A percentile compares a stretch with the other conserved stretches of the same genome.
Evolutionary conservation across 2,329 filamentous ascomycete genomes (phyloP).

Genomic region (Didymella exigua): DNA sequence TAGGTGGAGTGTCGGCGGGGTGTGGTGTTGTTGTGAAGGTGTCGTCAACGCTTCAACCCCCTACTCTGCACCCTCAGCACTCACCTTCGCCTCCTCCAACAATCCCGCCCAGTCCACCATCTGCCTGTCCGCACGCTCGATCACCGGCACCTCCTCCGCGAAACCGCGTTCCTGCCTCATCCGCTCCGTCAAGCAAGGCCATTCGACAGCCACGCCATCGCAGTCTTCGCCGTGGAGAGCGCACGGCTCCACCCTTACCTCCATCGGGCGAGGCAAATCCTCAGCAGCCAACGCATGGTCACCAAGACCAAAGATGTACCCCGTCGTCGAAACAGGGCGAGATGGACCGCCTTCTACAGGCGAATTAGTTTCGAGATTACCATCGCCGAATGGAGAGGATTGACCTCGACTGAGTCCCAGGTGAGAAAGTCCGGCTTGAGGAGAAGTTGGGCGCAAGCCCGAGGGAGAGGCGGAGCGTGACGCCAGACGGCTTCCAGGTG

Average conservation of each 20-base stretch:
- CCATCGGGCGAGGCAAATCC: not conserved
- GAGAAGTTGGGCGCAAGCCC: not conserved
- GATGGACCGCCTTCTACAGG: not conserved
- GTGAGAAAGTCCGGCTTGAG: not conserved
- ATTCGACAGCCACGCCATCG: constrained; percentile 20
- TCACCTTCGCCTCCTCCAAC: constrained; percentile 25
- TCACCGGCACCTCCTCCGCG: constrained; percentile 23
- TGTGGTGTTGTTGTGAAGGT: too few relatives aligned
- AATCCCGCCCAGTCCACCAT: constrained; percentile 37
- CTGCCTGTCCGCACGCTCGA: constrained; percentile 16
- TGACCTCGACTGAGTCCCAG: not conserved
- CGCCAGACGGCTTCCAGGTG: constrained; percentile 28
- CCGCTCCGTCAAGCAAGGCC: constrained; percentile 20
- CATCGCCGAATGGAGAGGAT: not conserved
- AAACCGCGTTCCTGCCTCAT: constrained; percentile 16
- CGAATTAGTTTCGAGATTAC: not conserved
- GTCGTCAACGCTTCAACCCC: too few relatives aligned
- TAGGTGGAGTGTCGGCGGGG: too few relatives aligned
- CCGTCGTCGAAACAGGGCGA: not conserved
- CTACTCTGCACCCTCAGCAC: too few relatives aligned
- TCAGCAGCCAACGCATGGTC: constrained; percentile 14
- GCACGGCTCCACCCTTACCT: constrained; percentile 12
- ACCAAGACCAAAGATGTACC: constrained; percentile 8
- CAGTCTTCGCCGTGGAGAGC: constrained; percentile 28
- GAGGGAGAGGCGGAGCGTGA: constrained; percentile 20